Base-by-base conservation (phyloP, 2,329 filamentous ascomycete species). In the Trichophyton simii region DNA sequence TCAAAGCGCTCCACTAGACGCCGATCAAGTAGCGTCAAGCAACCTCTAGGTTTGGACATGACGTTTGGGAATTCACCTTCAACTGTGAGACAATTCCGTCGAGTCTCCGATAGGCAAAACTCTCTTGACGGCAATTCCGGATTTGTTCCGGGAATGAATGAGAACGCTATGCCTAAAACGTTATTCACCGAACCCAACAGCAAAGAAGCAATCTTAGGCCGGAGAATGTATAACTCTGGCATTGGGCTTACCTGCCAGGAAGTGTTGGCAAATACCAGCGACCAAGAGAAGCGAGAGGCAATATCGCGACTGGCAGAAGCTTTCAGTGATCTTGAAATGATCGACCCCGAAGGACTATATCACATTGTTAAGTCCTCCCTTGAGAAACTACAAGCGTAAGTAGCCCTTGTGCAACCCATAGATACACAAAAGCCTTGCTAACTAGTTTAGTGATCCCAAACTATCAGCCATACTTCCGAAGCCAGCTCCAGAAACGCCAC, bases 61-160 rank as follows among this genome's bases (percentile, higher is more conserved):
- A 95, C 87, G 4, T 97, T 95, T 75, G 94, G 92, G 59, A 97
- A 97, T 73, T 88, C 87, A 6, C 89, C 89, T 1, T 96, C 92
- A 0, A 96, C 91, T 15, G 89, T 95, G 66, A 87, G 91, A 60
- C 86, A 95, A 59, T 97, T 96, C 78, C 88, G 89, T 65, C 85
- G 92, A 25, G 90, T 95, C 0, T 94, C 91, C 0, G 88, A 89
- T 68, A 77, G 79, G 80, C 67, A 84, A 79, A 22, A 69, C 2
- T 61, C 59, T 11, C 68, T 71, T 28, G 60, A 66, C 18, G 64
- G 66, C 1, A 69, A 68, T 42, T 63, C 67, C 5, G 70, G 68
- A 50, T 67, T 67, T 36, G 65, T 68, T 8, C 66, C 66, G 3
- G 71, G 66, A 1, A 68, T 69, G 57, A 73, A 77, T 60, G 77